phyloP scores from a whole-genome alignment of 2,329 filamentous ascomycete genomes.

The Geosmithia morbida region DNA sequence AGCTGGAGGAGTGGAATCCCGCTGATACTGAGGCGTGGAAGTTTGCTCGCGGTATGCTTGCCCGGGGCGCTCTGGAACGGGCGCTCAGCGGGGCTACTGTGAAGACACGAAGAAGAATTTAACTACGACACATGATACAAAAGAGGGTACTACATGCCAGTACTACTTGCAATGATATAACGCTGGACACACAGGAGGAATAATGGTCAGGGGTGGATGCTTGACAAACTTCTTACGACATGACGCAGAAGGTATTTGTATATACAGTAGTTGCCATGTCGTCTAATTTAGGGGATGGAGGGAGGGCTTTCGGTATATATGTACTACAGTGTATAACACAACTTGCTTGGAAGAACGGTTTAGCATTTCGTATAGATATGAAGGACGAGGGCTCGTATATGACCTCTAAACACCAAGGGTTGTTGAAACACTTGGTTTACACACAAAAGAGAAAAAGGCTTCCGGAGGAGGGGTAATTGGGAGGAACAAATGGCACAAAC shows the following conservation, averaged over 20 bases:
- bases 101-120: not conserved
- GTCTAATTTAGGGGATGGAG: no score
- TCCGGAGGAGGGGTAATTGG: not conserved
- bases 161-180: not conserved
- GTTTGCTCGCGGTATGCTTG: conserved; percentile 55
- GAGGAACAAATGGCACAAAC: no score
- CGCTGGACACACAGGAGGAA: no score
- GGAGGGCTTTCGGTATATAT: no score
- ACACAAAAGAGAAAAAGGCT: conserved; percentile 2
- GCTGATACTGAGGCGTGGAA: conserved; percentile 68
- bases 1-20: conserved; percentile 52
- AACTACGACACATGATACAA: not conserved
- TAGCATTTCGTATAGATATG: no score
- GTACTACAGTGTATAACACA: no score
- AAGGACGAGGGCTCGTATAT: no score
- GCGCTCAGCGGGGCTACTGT: not conserved
- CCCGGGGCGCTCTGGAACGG: conserved; percentile 47
- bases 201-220: no score
- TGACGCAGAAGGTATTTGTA: no score
- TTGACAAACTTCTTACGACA: no score
- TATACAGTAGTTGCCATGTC: no score
- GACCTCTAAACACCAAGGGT: not conserved
- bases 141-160: not conserved
- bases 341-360: no score
- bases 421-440: conserved; percentile 1